These are phyloP conservation scores for Cardiospermum halicacabum DNA, from an alignment of 345 rosid species.

Conservation along the genomic window DNA sequence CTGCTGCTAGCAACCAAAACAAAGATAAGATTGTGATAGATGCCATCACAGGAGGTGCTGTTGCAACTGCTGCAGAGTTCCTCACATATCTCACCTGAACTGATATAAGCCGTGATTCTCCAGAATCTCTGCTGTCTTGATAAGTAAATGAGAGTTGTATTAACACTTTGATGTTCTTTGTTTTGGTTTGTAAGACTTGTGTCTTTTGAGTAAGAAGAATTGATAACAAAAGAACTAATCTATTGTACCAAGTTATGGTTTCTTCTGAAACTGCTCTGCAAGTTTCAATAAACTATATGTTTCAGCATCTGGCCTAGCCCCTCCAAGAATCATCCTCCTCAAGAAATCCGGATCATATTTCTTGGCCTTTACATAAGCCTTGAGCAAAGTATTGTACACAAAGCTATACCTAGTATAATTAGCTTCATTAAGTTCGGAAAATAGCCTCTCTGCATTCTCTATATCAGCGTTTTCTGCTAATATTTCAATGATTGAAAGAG, in stretches of 20 bases:
- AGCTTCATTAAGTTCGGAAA: conserved; percentile 58
- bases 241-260: conserved; percentile 2
- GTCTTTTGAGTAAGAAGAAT: background rate
- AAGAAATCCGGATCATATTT: conserved; percentile 62
- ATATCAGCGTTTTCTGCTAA: conserved; percentile 79
- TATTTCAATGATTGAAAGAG: conserved; percentile 56
- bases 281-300: conserved; percentile 82
- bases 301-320: conserved; percentile 92
- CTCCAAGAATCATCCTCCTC: conserved; percentile 89
- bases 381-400: conserved; percentile 72
- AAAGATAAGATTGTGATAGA: conserved; percentile 50
- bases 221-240: background rate
- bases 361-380: conserved; percentile 77
- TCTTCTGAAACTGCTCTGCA: conserved; percentile 45
- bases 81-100: conserved; percentile 42
- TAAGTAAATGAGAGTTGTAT: background rate
- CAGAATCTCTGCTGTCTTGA: background rate
- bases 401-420: conserved; percentile 69
- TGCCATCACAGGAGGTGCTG: conserved; percentile 75
- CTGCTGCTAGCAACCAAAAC: conserved; percentile 43
- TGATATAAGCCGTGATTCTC: background rate
- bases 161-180: background rate
- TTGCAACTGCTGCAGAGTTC: conserved; percentile 82
- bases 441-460: conserved; percentile 62
- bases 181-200: background rate